phyloP scores from a whole-genome alignment of 345 rosid genomes.

The Populus pruinosa region DNA sequence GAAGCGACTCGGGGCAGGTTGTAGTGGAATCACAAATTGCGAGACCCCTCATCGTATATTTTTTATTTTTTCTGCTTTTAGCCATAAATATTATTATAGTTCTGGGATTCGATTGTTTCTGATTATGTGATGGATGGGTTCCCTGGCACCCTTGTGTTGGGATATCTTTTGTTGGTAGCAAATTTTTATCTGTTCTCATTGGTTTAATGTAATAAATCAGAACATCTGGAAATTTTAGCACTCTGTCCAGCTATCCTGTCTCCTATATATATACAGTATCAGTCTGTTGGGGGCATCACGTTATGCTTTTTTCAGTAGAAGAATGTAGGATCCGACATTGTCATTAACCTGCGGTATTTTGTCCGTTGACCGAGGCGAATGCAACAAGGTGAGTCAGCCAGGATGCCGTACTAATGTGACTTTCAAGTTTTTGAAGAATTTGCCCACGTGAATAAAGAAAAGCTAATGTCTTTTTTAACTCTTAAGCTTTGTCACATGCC shows the following conservation, averaged over 20 bases:
- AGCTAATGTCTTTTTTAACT: too few species aligned
- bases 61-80: background rate
- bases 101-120: slow-evolving; percentile 8
- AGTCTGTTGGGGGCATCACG: too few species aligned
- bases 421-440: background rate
- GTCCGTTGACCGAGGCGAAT: background rate
- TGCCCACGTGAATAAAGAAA: too few species aligned
- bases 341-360: background rate
- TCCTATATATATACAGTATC: too few species aligned
- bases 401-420: background rate
- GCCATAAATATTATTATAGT: background rate
- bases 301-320: too few species aligned
- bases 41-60: background rate
- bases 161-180: slow-evolving; percentile 12
- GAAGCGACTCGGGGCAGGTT: background rate
- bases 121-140: slow-evolving; percentile 5
- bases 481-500: too few species aligned
- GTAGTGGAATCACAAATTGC: slow-evolving; percentile 15
- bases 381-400: background rate
- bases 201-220: slow-evolving; percentile 24
- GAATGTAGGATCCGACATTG: too few species aligned
- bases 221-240: slow-evolving; percentile 5
- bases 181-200: slow-evolving; percentile 11
- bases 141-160: slow-evolving; percentile 12
- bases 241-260: background rate